These are phyloP conservation scores for Penicillium crystallinum DNA, from an alignment of 495 filamentous ascomycete genomes.

Conservation along the genomic window DNA sequence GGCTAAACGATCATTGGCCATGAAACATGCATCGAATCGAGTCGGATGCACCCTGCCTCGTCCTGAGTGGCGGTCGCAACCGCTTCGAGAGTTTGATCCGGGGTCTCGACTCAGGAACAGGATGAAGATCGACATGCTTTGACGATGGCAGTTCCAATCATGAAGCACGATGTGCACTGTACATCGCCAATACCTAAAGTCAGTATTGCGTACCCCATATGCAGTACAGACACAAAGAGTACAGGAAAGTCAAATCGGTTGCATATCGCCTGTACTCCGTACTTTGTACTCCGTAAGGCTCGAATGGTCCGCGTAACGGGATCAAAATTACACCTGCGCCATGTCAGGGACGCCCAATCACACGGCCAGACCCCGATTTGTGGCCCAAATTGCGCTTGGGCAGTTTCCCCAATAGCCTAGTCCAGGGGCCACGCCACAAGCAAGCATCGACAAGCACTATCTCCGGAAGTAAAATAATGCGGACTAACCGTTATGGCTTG, in stretches of 20 bases:
- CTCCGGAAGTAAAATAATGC: slow-evolving; percentile 5
- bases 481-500: slow-evolving; percentile 8
- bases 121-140: slow-evolving; percentile 10
- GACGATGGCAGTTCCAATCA: background rate
- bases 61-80: slow-evolving; percentile 7
- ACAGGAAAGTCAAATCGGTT: too few relatives aligned
- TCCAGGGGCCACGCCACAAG: slow-evolving; percentile 1
- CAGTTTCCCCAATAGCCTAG: slow-evolving; percentile 5
- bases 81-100: slow-evolving; percentile 5
- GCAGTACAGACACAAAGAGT: background rate
- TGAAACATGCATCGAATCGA: background rate
- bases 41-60: background rate
- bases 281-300: too few relatives aligned
- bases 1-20: background rate
- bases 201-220: too few relatives aligned
- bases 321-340: slow-evolving; percentile 5
- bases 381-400: background rate
- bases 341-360: slow-evolving; percentile 15
- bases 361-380: background rate
- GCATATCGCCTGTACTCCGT: background rate
- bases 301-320: background rate
- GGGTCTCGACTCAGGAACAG: slow-evolving; percentile 9
- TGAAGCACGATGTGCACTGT: background rate
- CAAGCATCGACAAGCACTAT: slow-evolving; percentile 20
- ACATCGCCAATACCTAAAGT: background rate